phyloP scores from a whole-genome alignment of 1,284 basidiomycete species.

The Cronartium quercuum region DNA sequence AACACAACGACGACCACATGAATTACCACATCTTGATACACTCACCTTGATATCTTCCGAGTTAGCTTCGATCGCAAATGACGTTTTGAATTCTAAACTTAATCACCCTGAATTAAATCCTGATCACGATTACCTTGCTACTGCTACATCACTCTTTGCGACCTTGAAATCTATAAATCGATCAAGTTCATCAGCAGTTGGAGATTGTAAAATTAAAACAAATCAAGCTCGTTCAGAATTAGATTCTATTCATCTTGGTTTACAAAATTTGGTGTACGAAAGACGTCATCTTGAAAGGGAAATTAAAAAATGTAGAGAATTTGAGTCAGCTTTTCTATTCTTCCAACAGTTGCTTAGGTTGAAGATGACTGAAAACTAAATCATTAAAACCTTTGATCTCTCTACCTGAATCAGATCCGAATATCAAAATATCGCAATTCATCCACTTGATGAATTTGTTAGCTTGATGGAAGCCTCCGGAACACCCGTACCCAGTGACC shows the following conservation, averaged over 20 bases:
- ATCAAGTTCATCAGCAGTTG: conserved; percentile 5
- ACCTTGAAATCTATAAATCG: conserved; percentile 28
- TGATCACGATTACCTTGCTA: background rate
- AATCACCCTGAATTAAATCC: background rate
- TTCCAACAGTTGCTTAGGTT: background rate
- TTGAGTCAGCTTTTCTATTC: conserved; percentile 11
- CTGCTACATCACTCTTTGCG: conserved; percentile 26
- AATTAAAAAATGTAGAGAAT: conserved; percentile 32
- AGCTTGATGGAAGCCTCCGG: background rate
- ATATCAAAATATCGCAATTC: conserved; percentile 34
- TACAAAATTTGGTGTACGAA: conserved; percentile 36
- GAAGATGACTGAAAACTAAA: background rate
- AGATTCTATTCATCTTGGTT: conserved; percentile 29
- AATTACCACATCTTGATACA: background rate
- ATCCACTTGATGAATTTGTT: conserved; percentile 35
- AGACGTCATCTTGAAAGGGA: conserved; percentile 34
- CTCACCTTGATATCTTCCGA: background rate
- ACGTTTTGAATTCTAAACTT: background rate
- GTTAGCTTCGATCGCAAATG: background rate
- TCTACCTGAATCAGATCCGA: conserved; percentile 7
- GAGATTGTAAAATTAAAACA: conserved; percentile 16
- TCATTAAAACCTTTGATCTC: background rate
- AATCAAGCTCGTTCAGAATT: conserved; percentile 6
- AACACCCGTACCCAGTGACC: background rate
- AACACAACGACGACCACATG: background rate